Evolutionary conservation across 2,329 filamentous ascomycete genomes (phyloP).

Genomic region (Paracamarosporium sp.): DNA sequence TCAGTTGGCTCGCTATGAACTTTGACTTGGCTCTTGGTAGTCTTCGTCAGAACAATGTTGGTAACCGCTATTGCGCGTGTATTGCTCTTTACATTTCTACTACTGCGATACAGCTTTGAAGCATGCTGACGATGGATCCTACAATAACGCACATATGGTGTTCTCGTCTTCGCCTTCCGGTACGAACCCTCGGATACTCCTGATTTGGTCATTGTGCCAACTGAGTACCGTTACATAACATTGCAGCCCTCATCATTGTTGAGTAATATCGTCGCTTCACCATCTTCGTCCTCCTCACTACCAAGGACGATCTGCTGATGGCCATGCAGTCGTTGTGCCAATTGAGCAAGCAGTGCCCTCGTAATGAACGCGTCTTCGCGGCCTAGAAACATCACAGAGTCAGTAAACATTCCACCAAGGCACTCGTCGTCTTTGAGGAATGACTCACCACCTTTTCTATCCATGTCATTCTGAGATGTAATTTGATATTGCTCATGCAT

Average conservation of each 20-base stretch:
- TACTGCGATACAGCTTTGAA: not conserved
- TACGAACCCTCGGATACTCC: not conserved
- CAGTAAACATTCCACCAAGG: slow-evolving; percentile 60
- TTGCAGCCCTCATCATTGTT: slow-evolving; percentile 40
- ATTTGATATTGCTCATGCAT: slow-evolving; percentile 68
- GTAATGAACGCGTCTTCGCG: slow-evolving; percentile 14
- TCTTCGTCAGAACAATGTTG: not conserved
- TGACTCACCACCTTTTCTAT: slow-evolving; percentile 56
- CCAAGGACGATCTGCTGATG: slow-evolving; percentile 19
- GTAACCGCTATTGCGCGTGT: not conserved
- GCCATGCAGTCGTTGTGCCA: slow-evolving; percentile 41
- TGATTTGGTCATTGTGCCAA: not conserved
- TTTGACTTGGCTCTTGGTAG: not conserved
- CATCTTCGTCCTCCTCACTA: slow-evolving; percentile 26
- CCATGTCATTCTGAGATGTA: slow-evolving; percentile 66
- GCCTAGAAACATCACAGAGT: not conserved
- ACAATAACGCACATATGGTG: no score
- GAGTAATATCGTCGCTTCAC: slow-evolving; percentile 28
- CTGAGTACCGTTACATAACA: slow-evolving; percentile 28
- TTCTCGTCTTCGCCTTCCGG: not conserved
- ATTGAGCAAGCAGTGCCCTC: slow-evolving; percentile 44
- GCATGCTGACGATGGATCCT: not conserved
- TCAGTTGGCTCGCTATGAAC: not conserved
- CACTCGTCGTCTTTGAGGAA: slow-evolving; percentile 61
- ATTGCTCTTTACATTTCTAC: not conserved